A percentile compares a stretch with the other conserved stretches of the same genome.
phyloP scores from a whole-genome alignment of 2,329 filamentous ascomycete species.

The Xylariaceae sp. region DNA sequence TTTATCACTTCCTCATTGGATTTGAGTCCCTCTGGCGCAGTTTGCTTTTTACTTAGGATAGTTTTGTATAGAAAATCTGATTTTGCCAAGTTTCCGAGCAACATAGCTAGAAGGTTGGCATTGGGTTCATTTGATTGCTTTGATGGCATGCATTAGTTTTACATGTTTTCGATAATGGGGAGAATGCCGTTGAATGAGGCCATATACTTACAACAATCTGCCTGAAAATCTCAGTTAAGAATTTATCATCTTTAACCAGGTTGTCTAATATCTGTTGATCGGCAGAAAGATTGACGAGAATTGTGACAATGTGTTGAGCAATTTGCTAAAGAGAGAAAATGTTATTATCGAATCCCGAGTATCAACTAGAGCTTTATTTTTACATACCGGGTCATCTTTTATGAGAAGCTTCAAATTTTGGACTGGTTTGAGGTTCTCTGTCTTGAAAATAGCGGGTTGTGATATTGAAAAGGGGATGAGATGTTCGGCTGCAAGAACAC shows the following conservation, averaged over 20 bases:
- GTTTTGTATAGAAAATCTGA: conserved; percentile 67
- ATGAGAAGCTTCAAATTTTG: conserved; percentile 84
- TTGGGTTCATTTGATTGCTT: conserved; percentile 72
- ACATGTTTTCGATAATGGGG: not conserved
- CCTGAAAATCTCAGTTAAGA: conserved; percentile 68
- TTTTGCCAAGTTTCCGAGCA: conserved; percentile 88
- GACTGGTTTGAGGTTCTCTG: conserved; percentile 70
- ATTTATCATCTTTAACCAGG: conserved; percentile 74
- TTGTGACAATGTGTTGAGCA: conserved; percentile 86
- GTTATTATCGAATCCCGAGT: too few relatives aligned
- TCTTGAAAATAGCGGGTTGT: conserved; percentile 80
- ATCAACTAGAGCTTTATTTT: conserved; percentile 3
- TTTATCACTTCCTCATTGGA: conserved; percentile 74
- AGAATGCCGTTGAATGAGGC: not conserved
- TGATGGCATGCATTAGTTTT: conserved; percentile 14
- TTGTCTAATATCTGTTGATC: conserved; percentile 71
- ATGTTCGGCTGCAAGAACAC: conserved; percentile 80
- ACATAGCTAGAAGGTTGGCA: conserved; percentile 82
- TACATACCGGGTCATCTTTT: conserved; percentile 73
- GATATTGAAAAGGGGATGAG: conserved; percentile 75
- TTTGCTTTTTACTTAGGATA: conserved; percentile 65
- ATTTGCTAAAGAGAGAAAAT: too few relatives aligned
- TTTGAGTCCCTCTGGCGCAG: conserved; percentile 64
- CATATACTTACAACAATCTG: conserved; percentile 65
- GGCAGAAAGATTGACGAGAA: conserved; percentile 80